These are phyloP conservation scores for Geotrichum bryndzae DNA, from an alignment of 1,139 yeast species.

Conservation along the genomic window DNA sequence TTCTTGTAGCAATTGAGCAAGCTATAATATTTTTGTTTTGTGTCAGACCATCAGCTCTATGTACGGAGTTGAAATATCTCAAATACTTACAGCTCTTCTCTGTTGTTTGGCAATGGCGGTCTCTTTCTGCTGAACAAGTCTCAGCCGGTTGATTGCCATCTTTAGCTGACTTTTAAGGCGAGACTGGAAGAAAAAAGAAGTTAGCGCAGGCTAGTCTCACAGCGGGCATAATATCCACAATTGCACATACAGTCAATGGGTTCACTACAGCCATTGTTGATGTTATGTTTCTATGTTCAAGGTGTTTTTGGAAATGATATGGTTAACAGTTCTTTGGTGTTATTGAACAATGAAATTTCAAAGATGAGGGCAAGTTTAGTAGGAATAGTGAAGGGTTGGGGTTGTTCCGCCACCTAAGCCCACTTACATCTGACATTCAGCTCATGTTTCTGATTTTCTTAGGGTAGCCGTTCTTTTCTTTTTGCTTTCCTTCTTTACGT, in stretches of 20 bases:
- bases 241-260: constrained; percentile 20
- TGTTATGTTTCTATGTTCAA: background rate
- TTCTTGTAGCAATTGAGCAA: constrained; percentile 63
- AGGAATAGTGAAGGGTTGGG: background rate
- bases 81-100: constrained; percentile 46
- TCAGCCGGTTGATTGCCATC: constrained; percentile 74
- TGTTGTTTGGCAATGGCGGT: constrained; percentile 77
- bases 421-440: background rate
- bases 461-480: background rate
- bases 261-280: constrained; percentile 16
- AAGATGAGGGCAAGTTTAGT: background rate
- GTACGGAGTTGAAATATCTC: background rate
- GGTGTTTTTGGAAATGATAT: background rate
- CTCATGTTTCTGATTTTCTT: background rate
- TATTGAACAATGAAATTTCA: background rate
- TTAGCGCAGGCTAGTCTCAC: background rate
- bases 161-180: constrained; percentile 65
- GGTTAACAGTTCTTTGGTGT: background rate
- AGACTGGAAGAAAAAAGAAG: constrained; percentile 19
- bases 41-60: background rate
- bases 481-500: background rate
- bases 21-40: constrained; percentile 20
- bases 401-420: constrained; percentile 1
- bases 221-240: background rate
- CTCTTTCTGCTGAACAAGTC: constrained; percentile 77